Evolutionary conservation across 805 yeast species (phyloP).

Genomic region (Kazachstania bromeliacearum): DNA sequence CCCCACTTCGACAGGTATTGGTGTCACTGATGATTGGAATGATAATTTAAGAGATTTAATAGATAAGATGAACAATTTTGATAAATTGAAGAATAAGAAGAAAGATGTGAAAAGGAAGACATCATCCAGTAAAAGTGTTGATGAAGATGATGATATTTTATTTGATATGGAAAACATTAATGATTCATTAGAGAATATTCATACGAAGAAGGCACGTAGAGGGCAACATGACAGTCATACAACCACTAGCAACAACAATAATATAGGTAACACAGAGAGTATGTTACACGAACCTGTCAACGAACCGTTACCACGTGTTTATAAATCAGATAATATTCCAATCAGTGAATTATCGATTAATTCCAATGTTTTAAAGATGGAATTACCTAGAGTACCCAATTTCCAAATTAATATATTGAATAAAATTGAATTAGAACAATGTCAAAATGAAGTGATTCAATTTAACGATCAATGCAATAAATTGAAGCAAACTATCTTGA

Average conservation of each 20-base stretch:
- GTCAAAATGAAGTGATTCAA: slow-evolving; percentile 7
- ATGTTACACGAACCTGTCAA: slow-evolving; percentile 24
- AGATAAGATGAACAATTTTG: slow-evolving; percentile 9
- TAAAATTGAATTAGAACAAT: slow-evolving; percentile 12
- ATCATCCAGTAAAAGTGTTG: neutral
- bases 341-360: slow-evolving; percentile 11
- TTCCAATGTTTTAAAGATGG: slow-evolving; percentile 6
- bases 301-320: slow-evolving; percentile 19
- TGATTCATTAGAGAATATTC: slow-evolving; percentile 15
- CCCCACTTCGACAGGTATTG: slow-evolving; percentile 9
- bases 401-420: slow-evolving; percentile 13
- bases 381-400: slow-evolving; percentile 16
- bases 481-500: slow-evolving; percentile 13
- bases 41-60: slow-evolving; percentile 12
- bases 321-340: slow-evolving; percentile 15
- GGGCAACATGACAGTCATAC: too few species aligned
- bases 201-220: slow-evolving; percentile 2
- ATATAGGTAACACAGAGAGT: slow-evolving; percentile 8
- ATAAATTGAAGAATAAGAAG: neutral
- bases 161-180: slow-evolving; percentile 22
- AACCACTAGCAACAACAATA: too few species aligned
- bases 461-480: slow-evolving; percentile 14
- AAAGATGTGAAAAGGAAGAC: neutral
- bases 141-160: slow-evolving; percentile 7
- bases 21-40: slow-evolving; percentile 10